A percentile compares a stretch with the other conserved stretches of the same genome.
These are phyloP conservation scores for Ambrosia artemisiifolia DNA, from an alignment of 129 eudicot genomes.

Conservation along the genomic window DNA sequence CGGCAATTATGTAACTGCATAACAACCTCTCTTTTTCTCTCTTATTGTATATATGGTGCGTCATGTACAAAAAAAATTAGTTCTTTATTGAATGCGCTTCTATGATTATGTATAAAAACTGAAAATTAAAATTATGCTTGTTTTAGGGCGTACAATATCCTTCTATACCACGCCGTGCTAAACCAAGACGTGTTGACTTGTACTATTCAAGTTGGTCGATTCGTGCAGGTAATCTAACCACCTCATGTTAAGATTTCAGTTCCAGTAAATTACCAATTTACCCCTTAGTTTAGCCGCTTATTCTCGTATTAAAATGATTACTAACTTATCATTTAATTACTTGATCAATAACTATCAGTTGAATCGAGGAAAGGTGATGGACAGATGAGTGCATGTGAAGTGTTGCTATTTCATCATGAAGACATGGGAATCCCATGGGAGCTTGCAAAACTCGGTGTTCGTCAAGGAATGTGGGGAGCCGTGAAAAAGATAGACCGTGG, in stretches of 20 bases:
- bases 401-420: slow-evolving; percentile 78
- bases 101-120: background rate
- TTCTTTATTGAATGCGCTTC: too few relatives aligned
- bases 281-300: background rate
- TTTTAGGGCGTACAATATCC: slow-evolving; percentile 71
- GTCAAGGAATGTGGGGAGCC: slow-evolving; percentile 98
- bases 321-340: background rate
- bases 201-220: slow-evolving; percentile 84
- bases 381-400: slow-evolving; percentile 60
- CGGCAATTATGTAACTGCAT: too few relatives aligned
- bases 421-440: slow-evolving; percentile 98
- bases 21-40: too few relatives aligned
- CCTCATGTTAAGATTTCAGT: background rate
- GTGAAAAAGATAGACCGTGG: slow-evolving; percentile 85
- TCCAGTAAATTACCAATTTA: background rate
- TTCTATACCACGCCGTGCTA: slow-evolving; percentile 62
- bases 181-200: slow-evolving; percentile 84
- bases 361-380: slow-evolving; percentile 82
- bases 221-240: slow-evolving; percentile 65
- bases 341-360: slow-evolving; percentile 28
- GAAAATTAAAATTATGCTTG: background rate
- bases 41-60: too few relatives aligned
- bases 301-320: background rate
- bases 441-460: slow-evolving; percentile 76
- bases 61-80: too few relatives aligned